A percentile compares a stretch with the other conserved stretches of the same genome.
Conservation (phyloP, 176 grass and related monocot genomes). For the Tuctoria greenei region DNA sequence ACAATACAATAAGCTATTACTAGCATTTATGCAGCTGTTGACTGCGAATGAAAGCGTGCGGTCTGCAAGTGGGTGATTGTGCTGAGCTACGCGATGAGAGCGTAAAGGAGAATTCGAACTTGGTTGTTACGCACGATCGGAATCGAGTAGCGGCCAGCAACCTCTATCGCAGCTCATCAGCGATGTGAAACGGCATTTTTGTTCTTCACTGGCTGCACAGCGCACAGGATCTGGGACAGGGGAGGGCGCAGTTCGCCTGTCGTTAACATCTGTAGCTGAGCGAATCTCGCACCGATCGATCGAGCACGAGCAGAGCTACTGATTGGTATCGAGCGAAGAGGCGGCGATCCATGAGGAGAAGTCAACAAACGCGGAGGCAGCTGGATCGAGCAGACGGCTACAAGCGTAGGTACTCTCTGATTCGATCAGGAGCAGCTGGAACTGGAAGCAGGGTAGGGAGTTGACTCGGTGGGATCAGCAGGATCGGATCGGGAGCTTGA, state of each 20-base stretch:
- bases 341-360: background rate
- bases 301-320: background rate
- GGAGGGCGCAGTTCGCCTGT: background rate
- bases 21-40: background rate
- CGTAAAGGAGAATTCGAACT: background rate
- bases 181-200: background rate
- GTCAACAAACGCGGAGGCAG: conserved; percentile 4
- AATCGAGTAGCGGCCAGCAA: background rate
- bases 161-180: background rate
- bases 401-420: background rate
- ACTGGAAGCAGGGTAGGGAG: background rate
- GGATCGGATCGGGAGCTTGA: background rate
- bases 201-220: background rate
- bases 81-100: background rate
- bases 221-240: background rate
- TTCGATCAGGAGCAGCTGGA: conserved; percentile 14
- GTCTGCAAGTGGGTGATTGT: background rate
- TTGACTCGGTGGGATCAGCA: background rate
- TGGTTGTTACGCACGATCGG: background rate
- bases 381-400: conserved; percentile 21
- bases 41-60: background rate
- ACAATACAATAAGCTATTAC: background rate
- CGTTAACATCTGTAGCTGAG: background rate
- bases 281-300: conserved; percentile 7
- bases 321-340: background rate